Percentiles rank a stretch among this genome's conserved stretches.
Evolutionary conservation across 2,329 filamentous ascomycete genomes (phyloP).

Genomic region (Tolypocladium pustulatum): DNA sequence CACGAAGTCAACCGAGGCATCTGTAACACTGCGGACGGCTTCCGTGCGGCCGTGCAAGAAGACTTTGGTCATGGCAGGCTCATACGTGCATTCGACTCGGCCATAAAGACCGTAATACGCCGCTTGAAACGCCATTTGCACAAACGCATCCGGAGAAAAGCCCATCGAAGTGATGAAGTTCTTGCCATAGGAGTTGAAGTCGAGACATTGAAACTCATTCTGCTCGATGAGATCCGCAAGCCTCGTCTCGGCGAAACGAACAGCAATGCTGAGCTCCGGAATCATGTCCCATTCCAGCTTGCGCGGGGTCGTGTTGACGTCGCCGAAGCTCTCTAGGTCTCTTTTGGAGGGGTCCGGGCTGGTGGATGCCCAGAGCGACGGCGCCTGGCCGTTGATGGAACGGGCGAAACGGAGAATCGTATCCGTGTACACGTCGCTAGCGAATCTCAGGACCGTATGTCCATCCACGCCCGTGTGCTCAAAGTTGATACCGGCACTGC

Average conservation of each 20-base stretch:
- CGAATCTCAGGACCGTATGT: slow-evolving; percentile 91
- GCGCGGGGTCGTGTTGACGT: slow-evolving; percentile 86
- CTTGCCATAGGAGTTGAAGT: slow-evolving; percentile 85
- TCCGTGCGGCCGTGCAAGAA: slow-evolving; percentile 92
- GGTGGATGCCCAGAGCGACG: slow-evolving; percentile 79
- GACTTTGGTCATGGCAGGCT: slow-evolving; percentile 95
- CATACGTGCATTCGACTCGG: slow-evolving; percentile 87
- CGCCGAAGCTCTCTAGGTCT: slow-evolving; percentile 81
- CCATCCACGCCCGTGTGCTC: slow-evolving; percentile 97
- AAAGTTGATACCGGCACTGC: slow-evolving; percentile 97
- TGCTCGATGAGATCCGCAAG: slow-evolving; percentile 91
- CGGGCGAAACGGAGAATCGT: slow-evolving; percentile 92
- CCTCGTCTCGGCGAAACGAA: slow-evolving; percentile 91
- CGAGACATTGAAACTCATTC: slow-evolving; percentile 88
- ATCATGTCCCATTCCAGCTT: slow-evolving; percentile 98
- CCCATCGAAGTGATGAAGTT: slow-evolving; percentile 97
- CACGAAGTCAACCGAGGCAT: slow-evolving; percentile 78
- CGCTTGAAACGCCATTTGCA: slow-evolving; percentile 98
- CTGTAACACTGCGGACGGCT: slow-evolving; percentile 76
- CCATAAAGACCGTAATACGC: slow-evolving; percentile 97
- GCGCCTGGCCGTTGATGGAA: slow-evolving; percentile 89
- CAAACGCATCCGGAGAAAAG: slow-evolving; percentile 92
- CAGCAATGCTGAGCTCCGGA: slow-evolving; percentile 78
- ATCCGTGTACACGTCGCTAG: slow-evolving; percentile 93
- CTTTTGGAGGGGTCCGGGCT: slow-evolving; percentile 90